Base-by-base conservation (phyloP, 2,329 filamentous ascomycete genomes). In the Colletotrichum euphorbiae region DNA sequence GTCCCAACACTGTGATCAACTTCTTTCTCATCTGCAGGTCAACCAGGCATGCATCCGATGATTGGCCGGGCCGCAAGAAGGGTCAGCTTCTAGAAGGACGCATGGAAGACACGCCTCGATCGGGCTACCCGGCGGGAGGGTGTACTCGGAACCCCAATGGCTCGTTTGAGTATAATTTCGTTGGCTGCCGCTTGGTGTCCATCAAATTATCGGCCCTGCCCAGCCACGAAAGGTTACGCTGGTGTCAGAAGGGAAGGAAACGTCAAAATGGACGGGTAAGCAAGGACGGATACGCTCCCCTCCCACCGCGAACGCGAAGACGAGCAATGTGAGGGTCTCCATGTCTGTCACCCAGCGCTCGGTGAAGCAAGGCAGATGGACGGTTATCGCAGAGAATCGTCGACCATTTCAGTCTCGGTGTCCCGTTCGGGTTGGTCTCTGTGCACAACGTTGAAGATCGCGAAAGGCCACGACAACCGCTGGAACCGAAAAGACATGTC, bases 21-120 rank as follows among this genome's bases (percentile, higher is more conserved):
- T 17, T 45, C 50, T 38, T 9, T 6, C 31, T 33, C 17, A 59
- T 15, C 24, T 45, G 31, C 38, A 45, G 28, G 11, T 58, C 40
- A 55, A 17, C 21, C 13, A n/a, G 7, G 31, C 31, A 28, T 36
- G 31, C 11, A 33, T 54, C 3, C 24, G 54, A 8, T 43, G 33
- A 52, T 60, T 59, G 55, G 55, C 33, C 46, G 9, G 15, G 28
- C 28, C 21, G 38, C 28, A 28, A 9, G 19, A 28, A 13, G 50
- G 33, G 31, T 56, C n/a, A 42, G 58, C 50, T 62, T 67, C 63
- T 45, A 62, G 63, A 67, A 67, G 36, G 40, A 54, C 42, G 63
- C 50, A 56, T 50, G 36, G 63, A 67, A 62, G 42, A 19, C 43
- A 21, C n/a, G 17, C n/a, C 15, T n/a, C 33, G 58, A 67, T 62